phyloP scores from a whole-genome alignment of 306 rosid species.

The Cucumis hystrix region DNA sequence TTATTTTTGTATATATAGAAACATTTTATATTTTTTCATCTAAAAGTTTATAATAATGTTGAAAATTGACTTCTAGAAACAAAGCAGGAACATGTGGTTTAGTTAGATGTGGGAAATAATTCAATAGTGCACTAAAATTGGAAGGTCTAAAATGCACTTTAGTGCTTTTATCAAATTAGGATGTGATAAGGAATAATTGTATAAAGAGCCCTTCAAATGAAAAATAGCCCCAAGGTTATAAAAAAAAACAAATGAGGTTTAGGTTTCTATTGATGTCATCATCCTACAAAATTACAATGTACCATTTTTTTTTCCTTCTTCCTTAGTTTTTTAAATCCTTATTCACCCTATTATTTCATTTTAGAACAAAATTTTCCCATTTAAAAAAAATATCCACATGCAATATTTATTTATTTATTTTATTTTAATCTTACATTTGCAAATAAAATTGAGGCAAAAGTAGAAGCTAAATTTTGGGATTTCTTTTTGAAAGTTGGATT shows the following conservation, averaged over 20 bases:
- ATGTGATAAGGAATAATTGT: neutral
- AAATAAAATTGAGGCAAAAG: neutral
- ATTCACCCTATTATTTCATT: too few relatives aligned
- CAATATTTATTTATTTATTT: neutral
- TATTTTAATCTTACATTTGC: neutral
- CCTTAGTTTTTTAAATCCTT: too few relatives aligned
- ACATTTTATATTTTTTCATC: too few relatives aligned
- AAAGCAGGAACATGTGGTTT: neutral
- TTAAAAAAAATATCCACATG: too few relatives aligned
- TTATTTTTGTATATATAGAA: too few relatives aligned
- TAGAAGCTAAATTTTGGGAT: neutral
- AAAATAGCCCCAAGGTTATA: too few relatives aligned
- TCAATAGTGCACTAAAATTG: neutral
- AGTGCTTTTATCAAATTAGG: neutral
- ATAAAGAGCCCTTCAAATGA: too few relatives aligned
- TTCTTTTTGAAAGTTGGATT: neutral
- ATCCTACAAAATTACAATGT: too few relatives aligned
- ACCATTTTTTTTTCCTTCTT: too few relatives aligned
- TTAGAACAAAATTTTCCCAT: neutral
- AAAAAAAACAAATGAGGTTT: too few relatives aligned
- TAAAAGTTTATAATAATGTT: too few relatives aligned
- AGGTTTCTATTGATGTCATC: too few relatives aligned
- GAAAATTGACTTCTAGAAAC: neutral
- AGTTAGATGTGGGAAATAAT: neutral
- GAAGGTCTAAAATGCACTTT: neutral